These are phyloP conservation scores for Hypomontagnella submonticulosa DNA, from an alignment of 495 filamentous ascomycete genomes.

Conservation along the genomic window DNA sequence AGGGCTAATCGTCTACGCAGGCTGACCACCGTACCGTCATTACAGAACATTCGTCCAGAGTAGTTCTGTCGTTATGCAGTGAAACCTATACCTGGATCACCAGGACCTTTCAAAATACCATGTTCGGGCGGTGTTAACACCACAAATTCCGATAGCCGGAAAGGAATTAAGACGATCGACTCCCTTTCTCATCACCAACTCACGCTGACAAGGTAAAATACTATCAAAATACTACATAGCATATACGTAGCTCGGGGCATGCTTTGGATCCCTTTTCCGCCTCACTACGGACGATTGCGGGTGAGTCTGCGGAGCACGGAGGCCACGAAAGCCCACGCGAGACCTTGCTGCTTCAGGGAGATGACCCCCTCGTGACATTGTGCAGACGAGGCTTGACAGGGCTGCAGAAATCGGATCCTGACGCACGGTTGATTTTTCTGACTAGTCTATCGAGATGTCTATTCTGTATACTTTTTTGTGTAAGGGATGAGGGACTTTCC, in stretches of 20 bases:
- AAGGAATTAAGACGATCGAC: neutral
- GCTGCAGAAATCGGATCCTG: constrained; percentile 36
- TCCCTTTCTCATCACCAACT: neutral
- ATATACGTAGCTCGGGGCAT: neutral
- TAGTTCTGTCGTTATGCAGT: constrained; percentile 7
- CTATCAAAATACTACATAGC: neutral
- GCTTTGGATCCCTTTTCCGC: neutral
- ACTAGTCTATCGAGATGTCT: constrained; percentile 1
- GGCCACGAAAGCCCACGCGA: constrained; percentile 23
- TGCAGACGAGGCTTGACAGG: constrained; percentile 36
- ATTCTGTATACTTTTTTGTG: neutral
- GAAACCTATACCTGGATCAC: constrained; percentile 3
- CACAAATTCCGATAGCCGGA: constrained; percentile 21
- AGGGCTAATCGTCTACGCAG: constrained; percentile 8
- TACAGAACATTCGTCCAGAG: neutral
- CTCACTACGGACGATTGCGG: constrained; percentile 19
- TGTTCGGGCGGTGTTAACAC: constrained; percentile 19
- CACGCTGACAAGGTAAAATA: constrained; percentile 6
- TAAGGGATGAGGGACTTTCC: constrained; percentile 39
- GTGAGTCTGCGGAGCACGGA: constrained; percentile 3
- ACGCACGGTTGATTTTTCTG: constrained; percentile 19
- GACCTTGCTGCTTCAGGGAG: constrained; percentile 21
- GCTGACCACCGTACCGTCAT: constrained; percentile 14
- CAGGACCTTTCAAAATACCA: constrained; percentile 2
- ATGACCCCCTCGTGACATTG: constrained; percentile 20